Conservation (phyloP, 1,284 basidiomycete species). For the Sporisorium iseilematis-ciliati region DNA sequence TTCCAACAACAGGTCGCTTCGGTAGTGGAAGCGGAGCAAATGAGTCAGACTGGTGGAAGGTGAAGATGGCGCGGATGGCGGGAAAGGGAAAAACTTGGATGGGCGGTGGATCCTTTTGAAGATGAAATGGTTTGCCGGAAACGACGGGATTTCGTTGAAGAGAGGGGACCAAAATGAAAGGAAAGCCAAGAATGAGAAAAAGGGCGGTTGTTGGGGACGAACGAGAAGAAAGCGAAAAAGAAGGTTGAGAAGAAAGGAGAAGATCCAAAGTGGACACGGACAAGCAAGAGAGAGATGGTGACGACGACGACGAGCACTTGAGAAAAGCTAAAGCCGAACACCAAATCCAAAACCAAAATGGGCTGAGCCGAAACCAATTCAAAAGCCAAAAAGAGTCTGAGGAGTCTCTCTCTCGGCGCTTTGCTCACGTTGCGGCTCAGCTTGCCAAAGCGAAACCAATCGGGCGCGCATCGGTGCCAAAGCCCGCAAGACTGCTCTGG, state of each 20-base stretch:
- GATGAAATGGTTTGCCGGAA: background rate
- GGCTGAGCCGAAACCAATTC: too few relatives aligned
- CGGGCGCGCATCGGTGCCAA: too few relatives aligned
- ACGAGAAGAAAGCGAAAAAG: background rate
- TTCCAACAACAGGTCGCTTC: background rate
- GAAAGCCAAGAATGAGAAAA: background rate
- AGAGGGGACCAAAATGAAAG: constrained; percentile 1
- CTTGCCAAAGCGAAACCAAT: too few relatives aligned
- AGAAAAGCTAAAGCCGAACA: background rate
- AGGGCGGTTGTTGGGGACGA: background rate
- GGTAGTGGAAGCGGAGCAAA: background rate
- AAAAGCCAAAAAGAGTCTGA: too few relatives aligned
- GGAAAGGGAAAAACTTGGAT: background rate
- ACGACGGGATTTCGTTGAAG: background rate
- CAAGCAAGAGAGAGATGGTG: background rate
- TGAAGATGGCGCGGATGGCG: too few relatives aligned
- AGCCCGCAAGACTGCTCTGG: too few relatives aligned
- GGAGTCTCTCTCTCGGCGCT: too few relatives aligned
- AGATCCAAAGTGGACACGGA: background rate
- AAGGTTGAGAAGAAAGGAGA: background rate
- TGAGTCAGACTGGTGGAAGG: background rate
- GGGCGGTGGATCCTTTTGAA: background rate
- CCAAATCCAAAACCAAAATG: too few relatives aligned
- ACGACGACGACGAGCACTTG: background rate
- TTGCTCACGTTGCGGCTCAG: too few relatives aligned